Evolutionary conservation across 305 asterid species (phyloP), one percentile per base, ranked within the genome.

Genomic region (Solanum hybrid): DNA sequence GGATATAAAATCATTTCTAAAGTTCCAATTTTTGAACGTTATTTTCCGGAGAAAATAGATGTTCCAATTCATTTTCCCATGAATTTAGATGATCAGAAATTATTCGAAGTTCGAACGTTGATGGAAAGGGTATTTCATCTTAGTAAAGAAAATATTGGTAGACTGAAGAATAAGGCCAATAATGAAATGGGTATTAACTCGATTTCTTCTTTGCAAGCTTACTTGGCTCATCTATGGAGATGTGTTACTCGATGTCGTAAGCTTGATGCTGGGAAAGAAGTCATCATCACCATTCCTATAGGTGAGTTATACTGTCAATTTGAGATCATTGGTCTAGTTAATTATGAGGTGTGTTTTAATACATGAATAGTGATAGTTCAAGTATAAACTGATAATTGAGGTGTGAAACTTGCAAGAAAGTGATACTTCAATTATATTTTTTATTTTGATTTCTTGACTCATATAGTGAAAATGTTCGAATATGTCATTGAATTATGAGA

Each of bases 21-120:
- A 16, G 88, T 95, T 3, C 79, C 96, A 5, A 81, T 93, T 2
- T 96, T 92, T 81, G 93, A 95, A 0, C 71, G 94, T 22, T 79
- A 91, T 96, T 2, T 71, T 80, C 84, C 79, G 86, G 27, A 73
- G 16, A 32, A 12, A 7, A 38, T 80, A 32, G 1, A 37, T 38
- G 4, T 24, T 12, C 85, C 85, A 2, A 37, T 79, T 36, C 32
- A 4, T 36, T 3, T 79, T 6, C 34, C 60, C 0, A 4, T 79
- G 4, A 79, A 79, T 17, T 7, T 79, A 2, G 66, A 80, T 1
- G 86, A 80, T 80, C 24, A 80, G 22, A 80, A 38, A 80, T 37
- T 79, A 1, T 1, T 37, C 2, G 2, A 36, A 24, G 6, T 35
- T 7, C 89, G 1, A 17, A 38, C 32, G 10, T 73, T 87, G 10